These are phyloP conservation scores for Podospora pseudocomata DNA, from an alignment of 495 filamentous ascomycete genomes.

Conservation along the genomic window DNA sequence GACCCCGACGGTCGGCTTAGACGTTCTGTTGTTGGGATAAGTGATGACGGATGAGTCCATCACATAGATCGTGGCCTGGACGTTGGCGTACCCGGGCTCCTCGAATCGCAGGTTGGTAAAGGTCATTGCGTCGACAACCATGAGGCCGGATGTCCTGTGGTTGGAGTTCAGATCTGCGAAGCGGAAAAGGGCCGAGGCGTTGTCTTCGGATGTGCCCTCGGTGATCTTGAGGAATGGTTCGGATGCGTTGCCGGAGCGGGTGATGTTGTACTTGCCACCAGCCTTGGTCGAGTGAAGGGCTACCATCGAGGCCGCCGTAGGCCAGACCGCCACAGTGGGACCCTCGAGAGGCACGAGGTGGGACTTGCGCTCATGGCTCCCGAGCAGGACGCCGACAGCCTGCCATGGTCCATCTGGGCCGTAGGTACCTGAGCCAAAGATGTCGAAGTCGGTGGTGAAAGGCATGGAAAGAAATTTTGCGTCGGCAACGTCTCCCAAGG, in stretches of 20 bases:
- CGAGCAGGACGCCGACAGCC: slow-evolving; percentile 19
- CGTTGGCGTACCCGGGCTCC: slow-evolving; percentile 10
- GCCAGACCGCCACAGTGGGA: neutral
- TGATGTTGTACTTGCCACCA: too few species aligned
- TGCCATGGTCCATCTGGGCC: slow-evolving; percentile 39
- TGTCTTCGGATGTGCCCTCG: too few species aligned
- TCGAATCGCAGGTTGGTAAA: slow-evolving; percentile 14
- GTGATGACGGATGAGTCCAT: slow-evolving; percentile 6
- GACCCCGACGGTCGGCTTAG: neutral
- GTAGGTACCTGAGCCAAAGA: slow-evolving; percentile 3
- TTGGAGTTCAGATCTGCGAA: too few species aligned
- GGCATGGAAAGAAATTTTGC: too few species aligned
- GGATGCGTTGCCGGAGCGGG: too few species aligned
- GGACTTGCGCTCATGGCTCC: slow-evolving; percentile 14
- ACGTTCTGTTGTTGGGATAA: too few species aligned
- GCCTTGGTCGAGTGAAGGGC: too few species aligned
- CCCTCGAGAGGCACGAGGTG: neutral
- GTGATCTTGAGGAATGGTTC: too few species aligned
- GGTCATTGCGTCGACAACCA: slow-evolving; percentile 12
- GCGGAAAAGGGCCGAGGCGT: too few species aligned
- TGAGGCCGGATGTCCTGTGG: too few species aligned
- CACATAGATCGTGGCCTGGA: slow-evolving; percentile 16
- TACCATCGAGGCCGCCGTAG: too few species aligned
- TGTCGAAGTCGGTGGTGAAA: neutral
- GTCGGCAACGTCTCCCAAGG: too few species aligned